Evolutionary conservation across 768 basidiomycete genomes (phyloP).

Genomic region (Russula griseocarnosa): DNA sequence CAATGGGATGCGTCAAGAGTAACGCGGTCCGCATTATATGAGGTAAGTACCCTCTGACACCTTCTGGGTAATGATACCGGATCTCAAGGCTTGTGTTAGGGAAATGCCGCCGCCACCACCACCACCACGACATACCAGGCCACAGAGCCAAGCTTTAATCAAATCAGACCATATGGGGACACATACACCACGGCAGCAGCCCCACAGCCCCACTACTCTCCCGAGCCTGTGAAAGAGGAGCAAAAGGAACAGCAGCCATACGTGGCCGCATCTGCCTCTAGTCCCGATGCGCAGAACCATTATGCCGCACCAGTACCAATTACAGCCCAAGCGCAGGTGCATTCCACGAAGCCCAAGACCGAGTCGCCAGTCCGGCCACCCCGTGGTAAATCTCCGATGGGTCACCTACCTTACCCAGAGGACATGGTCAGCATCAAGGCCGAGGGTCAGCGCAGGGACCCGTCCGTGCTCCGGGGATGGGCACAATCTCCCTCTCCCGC

Average conservation of each 20-base stretch:
- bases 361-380: neutral
- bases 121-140: neutral
- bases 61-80: slow-evolving; percentile 8
- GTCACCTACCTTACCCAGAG: slow-evolving; percentile 25
- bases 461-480: neutral
- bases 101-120: neutral
- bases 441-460: neutral
- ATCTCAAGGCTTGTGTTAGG: slow-evolving; percentile 10
- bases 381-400: slow-evolving; percentile 25
- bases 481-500: slow-evolving; percentile 6
- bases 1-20: neutral
- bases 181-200: neutral
- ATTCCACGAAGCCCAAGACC: neutral
- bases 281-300: neutral
- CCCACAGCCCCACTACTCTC: neutral
- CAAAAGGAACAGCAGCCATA: slow-evolving; percentile 1
- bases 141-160: neutral
- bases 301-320: neutral
- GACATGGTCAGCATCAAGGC: slow-evolving; percentile 4
- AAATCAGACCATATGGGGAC: neutral
- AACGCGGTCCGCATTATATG: slow-evolving; percentile 5
- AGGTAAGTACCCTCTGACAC: slow-evolving; percentile 25
- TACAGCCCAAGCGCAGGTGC: neutral
- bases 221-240: neutral
- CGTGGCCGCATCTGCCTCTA: neutral